These are phyloP conservation scores for Bertia moriformis DNA, from an alignment of 2,329 filamentous ascomycete species.

Conservation along the genomic window DNA sequence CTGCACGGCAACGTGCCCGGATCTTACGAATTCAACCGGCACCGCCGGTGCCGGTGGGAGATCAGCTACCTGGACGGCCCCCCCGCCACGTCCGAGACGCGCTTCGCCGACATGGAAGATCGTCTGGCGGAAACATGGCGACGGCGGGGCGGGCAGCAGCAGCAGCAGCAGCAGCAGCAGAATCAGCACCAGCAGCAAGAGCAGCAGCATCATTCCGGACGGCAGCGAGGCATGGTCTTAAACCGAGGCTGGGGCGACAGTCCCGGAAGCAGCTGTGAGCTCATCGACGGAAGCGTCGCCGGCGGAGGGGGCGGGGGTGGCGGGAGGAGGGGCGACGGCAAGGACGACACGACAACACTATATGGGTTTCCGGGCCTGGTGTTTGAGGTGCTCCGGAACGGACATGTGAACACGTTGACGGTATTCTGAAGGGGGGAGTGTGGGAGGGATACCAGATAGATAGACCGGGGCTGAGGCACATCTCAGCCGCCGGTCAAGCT, in stretches of 20 bases:
- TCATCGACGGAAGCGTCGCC: conserved; percentile 27
- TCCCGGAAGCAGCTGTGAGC: conserved; percentile 75
- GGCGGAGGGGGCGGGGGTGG: conserved; percentile 23
- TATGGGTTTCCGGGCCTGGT: conserved; percentile 88
- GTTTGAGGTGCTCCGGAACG: conserved; percentile 92
- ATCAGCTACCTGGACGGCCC: conserved; percentile 40
- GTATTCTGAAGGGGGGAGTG: conserved; percentile 69
- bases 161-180: too few species aligned
- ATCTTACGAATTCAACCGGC: conserved; percentile 90
- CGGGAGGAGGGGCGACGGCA: conserved; percentile 29
- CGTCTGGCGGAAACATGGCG: conserved; percentile 58
- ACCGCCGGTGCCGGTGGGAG: conserved; percentile 78
- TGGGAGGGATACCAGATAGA: too few species aligned
- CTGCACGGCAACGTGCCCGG: conserved; percentile 90
- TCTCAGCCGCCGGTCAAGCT: too few species aligned
- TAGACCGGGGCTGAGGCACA: too few species aligned
- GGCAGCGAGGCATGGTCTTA: conserved; percentile 65
- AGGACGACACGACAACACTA: conserved; percentile 60
- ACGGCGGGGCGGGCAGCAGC: conserved; percentile 30
- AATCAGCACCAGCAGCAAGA: too few species aligned
- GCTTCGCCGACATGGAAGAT: conserved; percentile 57
- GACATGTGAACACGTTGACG: conserved; percentile 75
- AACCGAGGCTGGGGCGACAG: conserved; percentile 86
- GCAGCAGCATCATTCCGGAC: too few species aligned
- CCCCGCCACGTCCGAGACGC: conserved; percentile 59